These are phyloP conservation scores for Alternaria hordeiaustralica DNA, from an alignment of 2,329 filamentous ascomycete genomes.

Conservation along the genomic window DNA sequence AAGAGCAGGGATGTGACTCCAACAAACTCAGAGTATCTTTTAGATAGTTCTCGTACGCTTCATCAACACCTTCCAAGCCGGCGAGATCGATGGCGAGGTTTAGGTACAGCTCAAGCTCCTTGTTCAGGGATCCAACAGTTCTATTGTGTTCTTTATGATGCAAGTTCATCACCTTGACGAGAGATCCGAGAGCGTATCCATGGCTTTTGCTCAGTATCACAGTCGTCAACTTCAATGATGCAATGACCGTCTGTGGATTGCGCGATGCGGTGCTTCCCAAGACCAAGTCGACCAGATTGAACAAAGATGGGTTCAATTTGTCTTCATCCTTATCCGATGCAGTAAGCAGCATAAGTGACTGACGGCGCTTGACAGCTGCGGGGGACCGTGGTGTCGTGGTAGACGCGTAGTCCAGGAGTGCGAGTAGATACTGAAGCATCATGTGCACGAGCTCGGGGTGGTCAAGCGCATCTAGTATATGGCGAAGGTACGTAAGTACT, in stretches of 20 bases:
- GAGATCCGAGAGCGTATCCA: constrained; percentile 78
- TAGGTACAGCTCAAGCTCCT: constrained; percentile 76
- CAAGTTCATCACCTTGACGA: constrained; percentile 71
- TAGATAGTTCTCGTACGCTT: constrained; percentile 73
- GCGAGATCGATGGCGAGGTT: constrained; percentile 72
- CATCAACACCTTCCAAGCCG: constrained; percentile 72
- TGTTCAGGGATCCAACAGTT: constrained; percentile 76
- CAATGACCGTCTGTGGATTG: constrained; percentile 87
- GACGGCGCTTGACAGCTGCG: constrained; percentile 78
- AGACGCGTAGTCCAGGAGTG: constrained; percentile 67
- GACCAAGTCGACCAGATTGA: constrained; percentile 91
- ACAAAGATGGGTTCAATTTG: constrained; percentile 80
- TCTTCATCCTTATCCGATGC: constrained; percentile 79
- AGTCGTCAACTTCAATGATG: constrained; percentile 85
- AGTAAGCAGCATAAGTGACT: constrained; percentile 85
- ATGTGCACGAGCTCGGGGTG: constrained; percentile 94
- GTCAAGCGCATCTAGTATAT: constrained; percentile 88
- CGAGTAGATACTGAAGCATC: constrained; percentile 89
- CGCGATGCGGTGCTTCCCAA: constrained; percentile 82
- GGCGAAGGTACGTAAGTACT: constrained; percentile 89
- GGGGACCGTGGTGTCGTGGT: constrained; percentile 51
- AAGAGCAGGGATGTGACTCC: constrained; percentile 76
- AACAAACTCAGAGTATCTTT: constrained; percentile 73
- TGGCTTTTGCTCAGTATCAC: constrained; percentile 88
- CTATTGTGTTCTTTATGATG: constrained; percentile 62